A percentile compares a stretch with the other conserved stretches of the same genome.
Conservation (phyloP, 2,329 filamentous ascomycete genomes). For the Xylaria polymorpha region DNA sequence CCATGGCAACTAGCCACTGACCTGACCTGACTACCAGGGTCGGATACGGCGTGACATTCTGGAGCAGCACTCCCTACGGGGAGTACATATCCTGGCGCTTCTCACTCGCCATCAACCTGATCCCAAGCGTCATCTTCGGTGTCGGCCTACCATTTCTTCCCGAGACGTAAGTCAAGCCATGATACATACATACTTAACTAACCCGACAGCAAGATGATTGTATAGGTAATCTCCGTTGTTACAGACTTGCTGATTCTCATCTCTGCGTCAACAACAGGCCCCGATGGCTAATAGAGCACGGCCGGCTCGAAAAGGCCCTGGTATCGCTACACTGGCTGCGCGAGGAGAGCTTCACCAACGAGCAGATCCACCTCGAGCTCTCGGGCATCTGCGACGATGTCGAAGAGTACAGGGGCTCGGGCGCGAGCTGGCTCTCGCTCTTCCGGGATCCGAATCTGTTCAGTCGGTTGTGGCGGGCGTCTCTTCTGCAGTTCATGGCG, state of each 20-base stretch:
- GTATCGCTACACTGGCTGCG: constrained; percentile 61
- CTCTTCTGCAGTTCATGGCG: constrained; percentile 68
- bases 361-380: constrained; percentile 57
- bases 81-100: constrained; percentile 63
- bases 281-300: constrained; percentile 68
- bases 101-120: constrained; percentile 63
- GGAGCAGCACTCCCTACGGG: constrained; percentile 57
- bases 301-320: constrained; percentile 56
- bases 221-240: too few relatives aligned
- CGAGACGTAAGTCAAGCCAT: constrained; percentile 68
- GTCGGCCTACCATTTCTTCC: constrained; percentile 63
- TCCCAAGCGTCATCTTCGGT: constrained; percentile 63
- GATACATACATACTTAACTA: too few relatives aligned
- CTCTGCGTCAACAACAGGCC: constrained; percentile 54
- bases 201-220: too few relatives aligned
- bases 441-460: constrained; percentile 62
- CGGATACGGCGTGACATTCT: constrained; percentile 67
- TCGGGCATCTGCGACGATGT: constrained; percentile 60
- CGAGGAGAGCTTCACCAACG: constrained; percentile 54
- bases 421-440: constrained; percentile 58
- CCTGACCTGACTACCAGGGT: constrained; percentile 56
- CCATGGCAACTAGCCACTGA: neutral
- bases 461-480: constrained; percentile 66
- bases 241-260: neutral
- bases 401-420: constrained; percentile 52